Evolutionary conservation across 2,329 filamentous ascomycete genomes (phyloP).

Genomic region (Rachicladosporium sp.): DNA sequence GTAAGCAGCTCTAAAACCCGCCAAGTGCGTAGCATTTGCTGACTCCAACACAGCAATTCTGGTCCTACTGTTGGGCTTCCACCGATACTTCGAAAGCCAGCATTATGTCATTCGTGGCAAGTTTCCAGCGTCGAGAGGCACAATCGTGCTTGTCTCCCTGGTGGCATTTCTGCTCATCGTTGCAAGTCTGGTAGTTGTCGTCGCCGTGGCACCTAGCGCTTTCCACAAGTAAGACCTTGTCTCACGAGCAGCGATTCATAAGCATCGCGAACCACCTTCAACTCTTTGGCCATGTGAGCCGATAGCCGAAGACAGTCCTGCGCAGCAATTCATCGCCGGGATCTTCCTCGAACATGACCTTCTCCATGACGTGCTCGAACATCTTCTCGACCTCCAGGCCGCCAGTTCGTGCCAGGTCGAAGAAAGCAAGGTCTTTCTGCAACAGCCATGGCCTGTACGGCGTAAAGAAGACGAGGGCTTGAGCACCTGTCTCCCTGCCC

Average conservation of each 20-base stretch:
- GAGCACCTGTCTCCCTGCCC: conserved; percentile 40
- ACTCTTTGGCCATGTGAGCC: conserved; percentile 44
- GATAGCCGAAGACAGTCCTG: conserved; percentile 71
- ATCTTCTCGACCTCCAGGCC: conserved; percentile 72
- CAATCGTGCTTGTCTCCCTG: conserved; percentile 55
- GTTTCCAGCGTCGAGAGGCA: conserved; percentile 66
- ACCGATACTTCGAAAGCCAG: conserved; percentile 66
- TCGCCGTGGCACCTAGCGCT: conserved; percentile 39
- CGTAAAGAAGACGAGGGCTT: conserved; percentile 83
- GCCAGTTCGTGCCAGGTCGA: conserved; percentile 56
- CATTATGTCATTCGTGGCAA: conserved; percentile 70
- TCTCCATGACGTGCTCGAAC: conserved; percentile 69
- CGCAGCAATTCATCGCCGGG: conserved; percentile 70
- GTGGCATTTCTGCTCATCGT: conserved; percentile 50
- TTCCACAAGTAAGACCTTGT: conserved; percentile 22
- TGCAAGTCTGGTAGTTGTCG: conserved; percentile 46
- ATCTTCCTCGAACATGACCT: conserved; percentile 80
- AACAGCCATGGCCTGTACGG: conserved; percentile 86
- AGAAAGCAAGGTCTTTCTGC: conserved; percentile 76
- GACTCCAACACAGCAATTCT: conserved; percentile 43
- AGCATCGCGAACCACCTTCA: too few relatives aligned
- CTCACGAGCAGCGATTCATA: too few relatives aligned
- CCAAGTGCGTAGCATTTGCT: not conserved
- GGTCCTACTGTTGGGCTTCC: conserved; percentile 63
- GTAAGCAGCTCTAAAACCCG: conserved; percentile 11